phyloP scores from a whole-genome alignment of 1,139 yeast species.

The Taphrina sp. region DNA sequence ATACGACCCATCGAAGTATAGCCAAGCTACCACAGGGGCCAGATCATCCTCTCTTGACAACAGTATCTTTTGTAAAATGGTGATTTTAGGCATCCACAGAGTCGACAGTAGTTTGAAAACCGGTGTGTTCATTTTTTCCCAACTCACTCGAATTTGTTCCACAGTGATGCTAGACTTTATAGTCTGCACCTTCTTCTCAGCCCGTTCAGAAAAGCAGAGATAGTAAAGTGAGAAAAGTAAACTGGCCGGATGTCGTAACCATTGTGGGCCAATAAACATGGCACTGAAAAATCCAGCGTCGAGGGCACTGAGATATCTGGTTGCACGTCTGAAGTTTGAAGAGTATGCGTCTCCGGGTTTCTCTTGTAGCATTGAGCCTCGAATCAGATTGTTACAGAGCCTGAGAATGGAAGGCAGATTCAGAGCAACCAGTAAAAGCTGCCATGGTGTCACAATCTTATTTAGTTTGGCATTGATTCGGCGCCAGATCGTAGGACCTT shows the following conservation, averaged over 20 bases:
- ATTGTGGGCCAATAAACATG: slow-evolving; percentile 38
- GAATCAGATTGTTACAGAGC: slow-evolving; percentile 38
- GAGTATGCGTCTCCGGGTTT: slow-evolving; percentile 39
- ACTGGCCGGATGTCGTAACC: slow-evolving; percentile 39
- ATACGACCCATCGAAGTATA: slow-evolving; percentile 40
- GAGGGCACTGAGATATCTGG: slow-evolving; percentile 40
- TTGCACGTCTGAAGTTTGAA: slow-evolving; percentile 39
- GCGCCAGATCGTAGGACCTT: slow-evolving; percentile 38
- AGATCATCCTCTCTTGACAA: slow-evolving; percentile 29
- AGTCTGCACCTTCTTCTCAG: slow-evolving; percentile 39
- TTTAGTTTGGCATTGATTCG: slow-evolving; percentile 35
- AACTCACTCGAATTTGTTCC: slow-evolving; percentile 39
- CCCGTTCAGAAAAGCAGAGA: slow-evolving; percentile 40
- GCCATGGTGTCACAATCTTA: slow-evolving; percentile 40
- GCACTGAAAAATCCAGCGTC: slow-evolving; percentile 42
- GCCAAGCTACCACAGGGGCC: slow-evolving; percentile 34
- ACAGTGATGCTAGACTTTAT: slow-evolving; percentile 38
- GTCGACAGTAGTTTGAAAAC: slow-evolving; percentile 34
- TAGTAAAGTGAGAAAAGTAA: slow-evolving; percentile 39
- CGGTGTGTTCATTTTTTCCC: slow-evolving; percentile 40
- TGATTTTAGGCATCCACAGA: slow-evolving; percentile 36
- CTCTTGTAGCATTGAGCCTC: slow-evolving; percentile 40
- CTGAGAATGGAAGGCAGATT: slow-evolving; percentile 39
- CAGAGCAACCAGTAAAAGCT: slow-evolving; percentile 39
- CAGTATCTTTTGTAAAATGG: slow-evolving; percentile 35